Evolutionary conservation across 2,329 filamentous ascomycete genomes (phyloP), one percentile per base, ranked within the genome.

Genomic region (Verticillium tricorpus): DNA sequence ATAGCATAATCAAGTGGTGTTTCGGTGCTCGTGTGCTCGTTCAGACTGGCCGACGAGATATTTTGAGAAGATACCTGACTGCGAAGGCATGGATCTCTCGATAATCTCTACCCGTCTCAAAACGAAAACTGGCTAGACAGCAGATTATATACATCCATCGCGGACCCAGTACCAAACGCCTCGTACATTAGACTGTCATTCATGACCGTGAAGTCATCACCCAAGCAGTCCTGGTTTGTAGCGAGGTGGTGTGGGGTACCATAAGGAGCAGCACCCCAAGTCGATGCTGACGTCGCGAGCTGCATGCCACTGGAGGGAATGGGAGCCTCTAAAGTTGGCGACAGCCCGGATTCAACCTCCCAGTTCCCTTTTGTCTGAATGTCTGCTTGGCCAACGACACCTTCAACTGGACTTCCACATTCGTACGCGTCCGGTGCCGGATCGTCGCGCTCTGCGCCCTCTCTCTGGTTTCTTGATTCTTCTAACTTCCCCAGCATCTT

Each of bases 401-500:
- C 22, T 32, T 60, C 37, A 17, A 40, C 17, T 15, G 15, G 37
- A 35, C 34, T 7, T 14, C 34, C 34, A 3, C 14, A 7, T 3
- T 2, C 34, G 62, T 35, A 61, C 22, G 37, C 39, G 45, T 60
- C 15, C 40, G 45, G n/a, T 57, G 39, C 9, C 57, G 45, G 17
- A 25, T 19, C n/a, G 28, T 56, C 37, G 15, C 39, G 58, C 22
- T n/a, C 37, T 22, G 11, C 50, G 56, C 34, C 57, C 9, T 37
- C 15, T 19, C 52, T 61, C 56, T 19, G 6, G 4, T n/a, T n/a
- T 25, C 40, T 32, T n/a, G 35, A 35, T n/a, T 31, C 22, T 17
- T 15, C 35, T 55, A 63, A 45, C 52, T 62, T 65, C 7, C 8
- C 64, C 31, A 76, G 64, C 73, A 77, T 74, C 65, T 75, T 75